Base-by-base conservation (phyloP, 2,329 filamentous ascomycete genomes). In the Moelleriella libera region DNA sequence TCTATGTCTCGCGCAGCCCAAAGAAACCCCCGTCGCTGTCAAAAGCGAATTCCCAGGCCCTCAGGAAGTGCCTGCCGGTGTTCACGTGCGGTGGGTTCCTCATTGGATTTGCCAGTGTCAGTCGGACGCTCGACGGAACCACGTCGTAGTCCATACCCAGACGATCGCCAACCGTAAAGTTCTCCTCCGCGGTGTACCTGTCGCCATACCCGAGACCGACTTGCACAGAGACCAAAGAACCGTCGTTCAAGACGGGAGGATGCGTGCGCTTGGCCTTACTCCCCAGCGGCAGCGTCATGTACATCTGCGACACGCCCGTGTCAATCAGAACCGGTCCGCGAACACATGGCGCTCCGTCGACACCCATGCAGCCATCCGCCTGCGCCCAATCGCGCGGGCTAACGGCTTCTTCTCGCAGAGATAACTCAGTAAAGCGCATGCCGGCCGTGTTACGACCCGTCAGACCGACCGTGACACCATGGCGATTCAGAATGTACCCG, bases 111-210 rank as follows among this genome's bases (percentile, higher is more conserved):
- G 41, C 46, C 41, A 44, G 14, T 8, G 39, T 45, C 32, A 48
- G 12, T 31, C 47, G 37, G 11, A 45, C 43, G 30, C 42, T 48
- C 30, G 43, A 41, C 28, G 42, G 43, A 28, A 34, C 43, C 9
- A 45, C 14, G 9, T 14, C 34, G 6, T 45, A 10, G 5, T 34
- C 12, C 8, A 31, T 32, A 10, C 43, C 34, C 11, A 41, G 12
- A 7, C n/a, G 28, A n/a, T 48, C 43, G 29, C 47, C 47, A 58
- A 63, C 53, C 49, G 43, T 45, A 29, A 48, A 45, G 4, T 32
- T 48, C 12, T 45, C 42, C 7, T 29, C 21, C 6, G 43, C 43
- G 11, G 30, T 32, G 21, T 32, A 44, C 12, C 28, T 11, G 14
- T 43, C 43, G 28, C 34, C 9, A 29, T 30, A 28, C 6, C 10